Conservation (phyloP, 78 protist species). For the Chrysochromulina parva region DNA sequence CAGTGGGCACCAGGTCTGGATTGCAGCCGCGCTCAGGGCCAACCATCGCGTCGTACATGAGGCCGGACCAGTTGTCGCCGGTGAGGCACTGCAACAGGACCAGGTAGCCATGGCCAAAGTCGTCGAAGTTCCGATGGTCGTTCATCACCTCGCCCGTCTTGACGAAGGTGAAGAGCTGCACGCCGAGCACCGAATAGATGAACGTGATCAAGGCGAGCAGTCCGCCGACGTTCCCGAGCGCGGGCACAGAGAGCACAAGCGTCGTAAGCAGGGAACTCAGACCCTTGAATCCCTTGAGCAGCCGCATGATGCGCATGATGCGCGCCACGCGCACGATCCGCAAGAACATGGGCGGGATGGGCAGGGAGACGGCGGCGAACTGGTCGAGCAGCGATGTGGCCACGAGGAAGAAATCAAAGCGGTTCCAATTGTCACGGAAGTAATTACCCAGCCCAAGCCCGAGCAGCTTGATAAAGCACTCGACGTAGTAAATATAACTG, state of each 20-base stretch:
- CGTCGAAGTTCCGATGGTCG: not conserved
- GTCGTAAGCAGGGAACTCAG: not conserved
- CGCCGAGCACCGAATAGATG: not conserved
- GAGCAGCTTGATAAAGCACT: not conserved
- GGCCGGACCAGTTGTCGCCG: not conserved
- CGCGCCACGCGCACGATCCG: not conserved
- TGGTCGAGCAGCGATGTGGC: not conserved
- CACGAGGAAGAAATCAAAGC: not conserved
- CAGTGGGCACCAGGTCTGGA: not conserved
- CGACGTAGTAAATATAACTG: not conserved
- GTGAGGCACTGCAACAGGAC: not conserved
- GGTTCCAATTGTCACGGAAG: not conserved
- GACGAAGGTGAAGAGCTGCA: not conserved
- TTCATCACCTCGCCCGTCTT: not conserved
- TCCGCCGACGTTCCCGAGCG: not conserved
- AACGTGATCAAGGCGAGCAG: not conserved
- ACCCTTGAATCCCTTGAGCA: not conserved
- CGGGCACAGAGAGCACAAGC: not conserved
- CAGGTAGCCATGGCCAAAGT: not conserved
- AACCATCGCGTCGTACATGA: not conserved
- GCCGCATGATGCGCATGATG: not conserved
- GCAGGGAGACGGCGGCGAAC: not conserved
- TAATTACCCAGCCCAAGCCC: not conserved
- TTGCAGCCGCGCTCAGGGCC: not conserved
- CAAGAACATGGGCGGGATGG: not conserved